phyloP scores from a whole-genome alignment of 352 stramenopile genomes.

The Globisporangium ultimum region DNA sequence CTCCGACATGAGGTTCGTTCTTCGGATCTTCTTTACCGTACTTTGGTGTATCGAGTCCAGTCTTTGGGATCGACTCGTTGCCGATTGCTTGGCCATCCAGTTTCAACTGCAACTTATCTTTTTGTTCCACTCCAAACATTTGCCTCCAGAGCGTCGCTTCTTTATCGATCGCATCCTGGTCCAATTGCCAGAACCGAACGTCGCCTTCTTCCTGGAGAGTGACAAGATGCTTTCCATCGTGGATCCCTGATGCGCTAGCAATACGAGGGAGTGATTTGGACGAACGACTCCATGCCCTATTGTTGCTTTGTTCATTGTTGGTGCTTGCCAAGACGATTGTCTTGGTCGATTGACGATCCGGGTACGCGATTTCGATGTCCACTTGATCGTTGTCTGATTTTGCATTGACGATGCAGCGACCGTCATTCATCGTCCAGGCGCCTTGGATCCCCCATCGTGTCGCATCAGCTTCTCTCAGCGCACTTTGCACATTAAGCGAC shows the following conservation, averaged over 20 bases:
- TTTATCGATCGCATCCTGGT: conserved; percentile 35
- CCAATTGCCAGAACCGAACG: conserved; percentile 61
- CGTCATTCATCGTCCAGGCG: conserved; percentile 23
- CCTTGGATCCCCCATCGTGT: conserved; percentile 20
- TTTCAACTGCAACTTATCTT: conserved; percentile 37
- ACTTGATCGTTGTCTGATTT: conserved; percentile 22
- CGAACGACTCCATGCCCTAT: no score
- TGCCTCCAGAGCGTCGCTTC: conserved; percentile 58
- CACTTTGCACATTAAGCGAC: conserved; percentile 16
- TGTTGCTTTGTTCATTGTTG: background rate
- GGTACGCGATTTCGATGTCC: conserved; percentile 40
- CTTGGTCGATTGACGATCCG: conserved; percentile 26
- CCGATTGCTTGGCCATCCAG: conserved; percentile 34
- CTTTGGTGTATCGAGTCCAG: conserved; percentile 82
- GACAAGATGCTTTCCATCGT: conserved; percentile 34
- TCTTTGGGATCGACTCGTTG: conserved; percentile 56
- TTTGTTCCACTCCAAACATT: conserved; percentile 43
- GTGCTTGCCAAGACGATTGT: conserved; percentile 32
- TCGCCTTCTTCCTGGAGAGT: conserved; percentile 60
- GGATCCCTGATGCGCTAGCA: conserved; percentile 28
- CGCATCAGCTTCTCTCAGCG: conserved; percentile 14
- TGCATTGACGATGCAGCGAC: conserved; percentile 22
- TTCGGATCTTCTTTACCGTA: conserved; percentile 93
- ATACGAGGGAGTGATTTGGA: conserved; percentile 25
- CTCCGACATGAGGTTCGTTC: conserved; percentile 92